phyloP scores from a whole-genome alignment of 176 grass and related monocot species.

The Oryza glumipatula region DNA sequence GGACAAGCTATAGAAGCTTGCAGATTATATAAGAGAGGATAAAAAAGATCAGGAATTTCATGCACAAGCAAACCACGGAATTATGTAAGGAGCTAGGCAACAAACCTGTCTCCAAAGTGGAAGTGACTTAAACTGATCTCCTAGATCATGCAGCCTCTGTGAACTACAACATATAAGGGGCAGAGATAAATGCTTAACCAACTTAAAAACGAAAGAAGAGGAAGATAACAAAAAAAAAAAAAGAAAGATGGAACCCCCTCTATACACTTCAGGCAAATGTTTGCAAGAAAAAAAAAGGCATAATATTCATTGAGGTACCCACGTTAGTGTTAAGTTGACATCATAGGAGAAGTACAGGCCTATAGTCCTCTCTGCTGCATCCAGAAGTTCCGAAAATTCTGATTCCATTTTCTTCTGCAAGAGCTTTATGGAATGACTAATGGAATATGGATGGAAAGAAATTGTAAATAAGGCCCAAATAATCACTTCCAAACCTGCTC shows the following conservation, averaged over 20 bases:
- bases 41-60: not conserved
- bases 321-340: constrained; percentile 82
- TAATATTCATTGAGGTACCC: not conserved
- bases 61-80: constrained; percentile 1
- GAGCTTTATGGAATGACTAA: constrained; percentile 8
- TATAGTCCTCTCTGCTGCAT: constrained; percentile 57
- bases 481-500: constrained; percentile 47
- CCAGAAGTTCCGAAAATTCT: constrained; percentile 61
- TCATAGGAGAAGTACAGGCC: constrained; percentile 88
- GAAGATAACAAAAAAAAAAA: not conserved
- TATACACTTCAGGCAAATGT: not conserved
- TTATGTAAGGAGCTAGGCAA: not conserved
- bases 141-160: constrained; percentile 68
- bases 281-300: not conserved
- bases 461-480: constrained; percentile 4
- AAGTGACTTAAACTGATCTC: constrained; percentile 56
- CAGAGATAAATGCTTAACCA: not conserved
- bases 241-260: not conserved
- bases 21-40: not conserved
- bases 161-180: constrained; percentile 41
- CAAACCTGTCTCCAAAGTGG: constrained; percentile 84
- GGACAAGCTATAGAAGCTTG: not conserved
- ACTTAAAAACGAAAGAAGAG: not conserved
- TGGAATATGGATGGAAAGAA: not conserved
- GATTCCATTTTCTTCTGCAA: constrained; percentile 70